Evolutionary conservation across 1,284 basidiomycete species (phyloP), one percentile per base, ranked within the genome.

Genomic region (Vanrija sp.): DNA sequence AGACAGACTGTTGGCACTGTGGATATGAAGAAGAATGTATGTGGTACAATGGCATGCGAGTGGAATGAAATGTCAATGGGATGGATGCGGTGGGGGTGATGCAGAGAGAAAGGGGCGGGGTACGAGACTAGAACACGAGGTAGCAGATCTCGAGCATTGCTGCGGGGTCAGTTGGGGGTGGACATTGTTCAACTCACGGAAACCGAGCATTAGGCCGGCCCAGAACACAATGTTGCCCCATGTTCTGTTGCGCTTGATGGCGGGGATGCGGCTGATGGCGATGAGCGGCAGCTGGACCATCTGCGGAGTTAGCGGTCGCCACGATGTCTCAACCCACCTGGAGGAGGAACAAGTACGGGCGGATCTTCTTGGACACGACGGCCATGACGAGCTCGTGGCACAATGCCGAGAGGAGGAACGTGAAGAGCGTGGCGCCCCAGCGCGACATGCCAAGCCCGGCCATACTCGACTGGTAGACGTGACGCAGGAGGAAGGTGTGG

Each of bases 331-430:
- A 12, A 57, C 70, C 59, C 53, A 66, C 69, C 67, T 73, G 69
- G 62, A 74, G 65, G 46, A 70, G 56, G 60, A 73, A 74, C 18
- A 75, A 55, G 51, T 73, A 72, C 6, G 68, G 69, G 46, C 85
- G 72, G 52, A 96, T 82, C 79, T 97, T 97, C 72, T 89, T 85
- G 31, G 88, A 89, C n/a, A 94, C 92, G 50, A 95, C 83, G 1
- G 87, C 86, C 95, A 98, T 98, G 54, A 98, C 93, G 45, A 98
- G 80, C 74, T 98, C 95, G 68, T 98, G 95, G 35, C 87, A 86
- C 49, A 84, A 81, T 1, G 93, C 93, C 52, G 88, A 91, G 41
- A 96, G 77, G 12, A 96, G 73, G 78, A 98, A 98, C 0, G 95
- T 98, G 47, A 93, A 60, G 66, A 95, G 85, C 81, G 95, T 92